Base-by-base conservation (phyloP, 257 asterid genomes). In the Scutellaria minor region DNA sequence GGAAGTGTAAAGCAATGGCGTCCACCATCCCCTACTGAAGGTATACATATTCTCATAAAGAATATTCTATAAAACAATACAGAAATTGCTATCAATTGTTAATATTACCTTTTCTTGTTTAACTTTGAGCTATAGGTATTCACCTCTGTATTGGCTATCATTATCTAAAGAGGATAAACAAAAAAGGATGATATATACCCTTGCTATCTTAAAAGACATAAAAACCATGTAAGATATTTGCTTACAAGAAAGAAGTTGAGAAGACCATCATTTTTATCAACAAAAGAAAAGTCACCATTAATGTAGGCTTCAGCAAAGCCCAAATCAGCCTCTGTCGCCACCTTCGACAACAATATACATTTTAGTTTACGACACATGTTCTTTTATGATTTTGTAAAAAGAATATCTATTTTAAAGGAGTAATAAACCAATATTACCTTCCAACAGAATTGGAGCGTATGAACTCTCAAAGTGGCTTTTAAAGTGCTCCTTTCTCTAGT, bases 231-330 rank as follows among this genome's bases (percentile, higher is more conserved):
- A 27, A 58, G 6, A 55, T 40, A 40, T 27, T 22, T 51, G 6
- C 84, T 78, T 73, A 92, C 98, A 87, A 83, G 75, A 74, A 89
- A 80, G 71, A 88, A 84, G 65, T 85, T 85, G 59, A 88, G 85
- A 75, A 92, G 89, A 61, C 93, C 96, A 53, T 81, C 74, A 39
- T 80, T 59, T 75, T 79, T 78, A 58, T 87, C 92, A n/a, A 83
- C 85, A 39, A 86, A 89, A 46, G 91, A 83, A 64, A 92, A 75
- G 42, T 92, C 93, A 8, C 96, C 93, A 51, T 88, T 84, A 52
- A 92, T 83, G 73, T 88, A 92, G 10, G 97, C 90, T 83, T 89
- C 92, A 0, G 93, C 97, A 66, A 92, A 84, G 72, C 97, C 97
- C 74, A 89, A 74, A 64, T 92, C 96, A 10, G 80, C 85, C 83